Conservation (phyloP, 2,329 filamentous ascomycete genomes). For the Aplosporella prunicola region DNA sequence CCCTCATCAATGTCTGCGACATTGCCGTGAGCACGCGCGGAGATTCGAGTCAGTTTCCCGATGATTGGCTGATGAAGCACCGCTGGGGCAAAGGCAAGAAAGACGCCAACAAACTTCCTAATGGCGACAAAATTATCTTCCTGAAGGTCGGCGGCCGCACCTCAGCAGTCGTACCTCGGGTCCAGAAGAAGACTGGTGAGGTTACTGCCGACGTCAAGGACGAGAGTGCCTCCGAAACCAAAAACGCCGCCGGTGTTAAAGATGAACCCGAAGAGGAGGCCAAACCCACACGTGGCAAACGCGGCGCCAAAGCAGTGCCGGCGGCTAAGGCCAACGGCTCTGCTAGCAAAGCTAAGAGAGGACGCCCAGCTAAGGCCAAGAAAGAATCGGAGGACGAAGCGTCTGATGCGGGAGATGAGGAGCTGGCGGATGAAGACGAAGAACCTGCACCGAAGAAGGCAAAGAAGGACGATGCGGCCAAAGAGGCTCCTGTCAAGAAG, state of each 20-base stretch:
- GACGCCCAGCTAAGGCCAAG: neutral
- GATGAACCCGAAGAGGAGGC: constrained; percentile 1
- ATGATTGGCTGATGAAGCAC: constrained; percentile 69
- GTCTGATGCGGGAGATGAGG: no score
- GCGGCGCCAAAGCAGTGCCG: no score
- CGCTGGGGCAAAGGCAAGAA: constrained; percentile 88
- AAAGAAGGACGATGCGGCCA: constrained; percentile 1
- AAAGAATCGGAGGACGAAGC: neutral
- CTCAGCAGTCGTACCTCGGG: constrained; percentile 73
- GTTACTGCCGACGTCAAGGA: constrained; percentile 43
- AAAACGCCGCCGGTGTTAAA: constrained; percentile 10
- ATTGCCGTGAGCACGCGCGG: constrained; percentile 69
- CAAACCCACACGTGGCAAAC: neutral
- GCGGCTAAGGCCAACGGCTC: no score
- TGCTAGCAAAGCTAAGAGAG: no score
- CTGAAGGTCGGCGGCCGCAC: constrained; percentile 86
- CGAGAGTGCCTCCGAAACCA: neutral
- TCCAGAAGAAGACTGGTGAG: constrained; percentile 72
- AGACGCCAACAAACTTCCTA: constrained; percentile 59
- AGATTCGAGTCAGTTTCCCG: constrained; percentile 75
- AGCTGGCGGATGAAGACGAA: neutral
- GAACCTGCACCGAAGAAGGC: constrained; percentile 2
- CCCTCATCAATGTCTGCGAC: constrained; percentile 69
- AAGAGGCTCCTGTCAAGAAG: constrained; percentile 1
- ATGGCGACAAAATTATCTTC: constrained; percentile 74